These are phyloP conservation scores for Fusarium sp. DNA, from an alignment of 2,329 filamentous ascomycete genomes.

Conservation along the genomic window DNA sequence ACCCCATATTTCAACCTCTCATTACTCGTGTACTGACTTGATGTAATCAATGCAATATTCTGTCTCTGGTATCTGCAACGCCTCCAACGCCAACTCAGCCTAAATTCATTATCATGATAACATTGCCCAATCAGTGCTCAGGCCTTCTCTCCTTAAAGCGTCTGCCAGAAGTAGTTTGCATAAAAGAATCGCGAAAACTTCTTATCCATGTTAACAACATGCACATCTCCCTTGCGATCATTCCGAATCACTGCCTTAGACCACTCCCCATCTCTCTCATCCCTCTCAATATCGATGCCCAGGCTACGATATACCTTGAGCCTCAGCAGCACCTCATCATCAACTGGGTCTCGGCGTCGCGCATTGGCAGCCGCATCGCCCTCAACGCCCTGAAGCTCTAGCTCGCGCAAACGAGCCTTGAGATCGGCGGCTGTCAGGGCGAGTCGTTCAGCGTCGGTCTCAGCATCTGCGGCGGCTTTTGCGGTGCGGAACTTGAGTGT, in stretches of 20 bases:
- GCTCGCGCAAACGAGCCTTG: constrained; percentile 79
- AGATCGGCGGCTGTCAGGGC: constrained; percentile 82
- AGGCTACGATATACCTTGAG: constrained; percentile 92
- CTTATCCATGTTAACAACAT: constrained; percentile 93
- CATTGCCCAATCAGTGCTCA: background rate
- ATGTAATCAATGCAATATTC: constrained; percentile 3
- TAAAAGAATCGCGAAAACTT: constrained; percentile 94
- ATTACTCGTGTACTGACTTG: background rate
- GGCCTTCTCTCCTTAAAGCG: constrained; percentile 66
- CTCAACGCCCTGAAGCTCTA: constrained; percentile 90
- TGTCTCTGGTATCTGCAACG: constrained; percentile 42
- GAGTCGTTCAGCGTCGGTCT: constrained; percentile 95
- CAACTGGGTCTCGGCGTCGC: constrained; percentile 61
- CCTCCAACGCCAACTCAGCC: constrained; percentile 27
- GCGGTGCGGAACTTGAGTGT: constrained; percentile 94
- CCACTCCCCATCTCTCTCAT: constrained; percentile 82
- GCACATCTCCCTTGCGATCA: constrained; percentile 87
- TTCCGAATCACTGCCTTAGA: constrained; percentile 88
- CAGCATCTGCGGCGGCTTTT: constrained; percentile 89
- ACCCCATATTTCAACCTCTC: background rate
- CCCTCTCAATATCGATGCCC: constrained; percentile 87
- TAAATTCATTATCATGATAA: constrained; percentile 29
- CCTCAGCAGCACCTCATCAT: constrained; percentile 78
- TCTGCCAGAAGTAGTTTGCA: constrained; percentile 96
- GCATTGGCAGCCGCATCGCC: constrained; percentile 61